Evolutionary conservation across 495 filamentous ascomycete genomes (phyloP), one percentile per base, ranked within the genome.

Genomic region (Penicillium arizonense): DNA sequence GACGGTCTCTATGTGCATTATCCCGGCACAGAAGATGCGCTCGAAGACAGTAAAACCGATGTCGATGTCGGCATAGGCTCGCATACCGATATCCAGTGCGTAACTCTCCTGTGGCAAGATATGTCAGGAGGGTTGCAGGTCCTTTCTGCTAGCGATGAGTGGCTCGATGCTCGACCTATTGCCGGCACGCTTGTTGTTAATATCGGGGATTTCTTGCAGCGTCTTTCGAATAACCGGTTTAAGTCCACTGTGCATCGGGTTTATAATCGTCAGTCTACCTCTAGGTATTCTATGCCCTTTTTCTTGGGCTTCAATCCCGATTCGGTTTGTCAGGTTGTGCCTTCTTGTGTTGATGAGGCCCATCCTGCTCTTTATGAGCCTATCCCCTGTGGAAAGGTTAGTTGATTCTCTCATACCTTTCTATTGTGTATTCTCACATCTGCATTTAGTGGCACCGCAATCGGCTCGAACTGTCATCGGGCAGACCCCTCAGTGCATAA

Each of bases 131-230:
- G 82, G 0, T 53, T 86, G 49, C 80, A 84, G 61, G 74, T 82
- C 0, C 55, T 80, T 11, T 77, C 71, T 18, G 64, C 64, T n/a
- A 63, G 72, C 16, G 78, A 77, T 8, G 74, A 76, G 49, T 84
- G 80, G 81, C 61, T 85, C 13, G 76, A 77, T 57, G 82, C 71
- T 7, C 43, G 67, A n/a, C 83, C 82, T 0, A 68, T 84, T 18
- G 59, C 76, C 37, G 82, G 81, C 12, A 81, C 82, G 0, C 63
- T 84, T 11, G 84, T 87, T 4, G 82, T 88, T 32, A 87, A 87
- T 63, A 81, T 88, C 48, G 84, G 82, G 0, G 84, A 86, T 57
- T 82, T 84, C 56, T 70, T 87, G 70, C 78, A 82, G 73, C 69
- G 82, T 9, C 72, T 84, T 44, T 84, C 78, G 23, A 87, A 87